A percentile compares a stretch with the other conserved stretches of the same genome.
Conservation (phyloP, 495 filamentous ascomycete species). For the Annulohypoxylon maeteangense region DNA sequence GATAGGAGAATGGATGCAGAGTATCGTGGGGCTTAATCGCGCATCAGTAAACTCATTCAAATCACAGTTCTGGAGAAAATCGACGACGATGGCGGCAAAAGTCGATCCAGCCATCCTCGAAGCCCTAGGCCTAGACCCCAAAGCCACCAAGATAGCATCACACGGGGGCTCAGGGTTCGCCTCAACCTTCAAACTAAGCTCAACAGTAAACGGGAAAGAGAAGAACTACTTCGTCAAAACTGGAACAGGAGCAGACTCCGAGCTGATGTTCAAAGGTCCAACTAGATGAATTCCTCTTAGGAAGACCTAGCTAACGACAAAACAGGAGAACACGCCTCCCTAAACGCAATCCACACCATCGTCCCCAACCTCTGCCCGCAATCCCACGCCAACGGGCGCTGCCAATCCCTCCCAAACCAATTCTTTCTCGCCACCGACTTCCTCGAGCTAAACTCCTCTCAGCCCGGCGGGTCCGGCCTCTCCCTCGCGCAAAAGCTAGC, state of each 20-base stretch:
- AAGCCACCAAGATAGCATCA: constrained; percentile 65
- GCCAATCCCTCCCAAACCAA: constrained; percentile 59
- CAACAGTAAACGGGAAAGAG: constrained; percentile 61
- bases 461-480: constrained; percentile 52
- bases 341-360: constrained; percentile 78
- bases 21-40: not conserved
- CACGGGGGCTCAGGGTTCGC: constrained; percentile 80
- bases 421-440: constrained; percentile 86
- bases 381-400: constrained; percentile 74
- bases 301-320: not conserved
- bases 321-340: constrained; percentile 79
- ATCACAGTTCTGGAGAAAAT: constrained; percentile 5
- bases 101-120: constrained; percentile 69
- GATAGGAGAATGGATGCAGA: constrained; percentile 13
- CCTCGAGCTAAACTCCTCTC: constrained; percentile 67
- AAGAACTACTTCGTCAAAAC: constrained; percentile 86
- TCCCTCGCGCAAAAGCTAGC: constrained; percentile 81
- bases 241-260: constrained; percentile 68
- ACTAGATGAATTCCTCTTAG: not conserved
- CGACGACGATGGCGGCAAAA: constrained; percentile 48
- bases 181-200: constrained; percentile 74
- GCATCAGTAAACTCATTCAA: not conserved
- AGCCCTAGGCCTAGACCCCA: constrained; percentile 73
- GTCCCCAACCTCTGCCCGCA: constrained; percentile 80
- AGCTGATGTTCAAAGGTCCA: constrained; percentile 77